A percentile compares a stretch with the other conserved stretches of the same genome.
These are phyloP conservation scores for Cadophora luteo-olivacea DNA, from an alignment of 2,329 filamentous ascomycete species.

Conservation along the genomic window DNA sequence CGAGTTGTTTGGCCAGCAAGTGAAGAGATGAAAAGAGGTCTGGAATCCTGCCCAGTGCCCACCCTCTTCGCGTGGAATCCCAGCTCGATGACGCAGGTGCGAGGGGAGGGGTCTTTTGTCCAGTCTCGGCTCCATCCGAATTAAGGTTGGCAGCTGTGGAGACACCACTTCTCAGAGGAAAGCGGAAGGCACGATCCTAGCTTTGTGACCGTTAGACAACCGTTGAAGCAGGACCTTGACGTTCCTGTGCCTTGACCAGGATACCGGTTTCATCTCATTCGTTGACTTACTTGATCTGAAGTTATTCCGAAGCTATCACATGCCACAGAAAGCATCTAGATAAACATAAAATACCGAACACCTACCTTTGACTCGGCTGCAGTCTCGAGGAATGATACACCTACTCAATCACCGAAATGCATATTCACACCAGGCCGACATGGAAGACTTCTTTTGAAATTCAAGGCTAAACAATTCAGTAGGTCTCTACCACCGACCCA, in stretches of 20 bases:
- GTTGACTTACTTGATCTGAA: background rate
- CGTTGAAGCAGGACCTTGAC: too few relatives aligned
- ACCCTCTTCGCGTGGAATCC: background rate
- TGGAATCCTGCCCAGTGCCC: background rate
- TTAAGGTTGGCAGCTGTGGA: background rate
- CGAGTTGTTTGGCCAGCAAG: constrained; percentile 20
- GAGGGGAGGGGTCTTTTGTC: constrained; percentile 8
- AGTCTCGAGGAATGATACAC: too few relatives aligned
- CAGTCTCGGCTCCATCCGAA: constrained; percentile 17
- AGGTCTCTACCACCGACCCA: constrained; percentile 20
- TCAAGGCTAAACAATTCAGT: constrained; percentile 15
- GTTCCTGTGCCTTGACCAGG: constrained; percentile 14
- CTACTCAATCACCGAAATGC: too few relatives aligned
- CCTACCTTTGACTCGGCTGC: too few relatives aligned
- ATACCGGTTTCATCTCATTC: background rate
- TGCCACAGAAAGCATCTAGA: too few relatives aligned
- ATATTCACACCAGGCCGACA: too few relatives aligned
- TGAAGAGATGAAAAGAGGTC: background rate
- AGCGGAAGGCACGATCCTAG: constrained; percentile 13
- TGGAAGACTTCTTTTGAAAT: background rate
- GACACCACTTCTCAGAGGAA: background rate
- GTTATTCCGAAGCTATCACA: background rate
- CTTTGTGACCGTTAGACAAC: background rate
- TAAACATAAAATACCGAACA: too few relatives aligned
- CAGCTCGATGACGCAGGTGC: constrained; percentile 32